Base-by-base conservation (phyloP, 306 rosid genomes). In the Gillenia trifoliata region DNA sequence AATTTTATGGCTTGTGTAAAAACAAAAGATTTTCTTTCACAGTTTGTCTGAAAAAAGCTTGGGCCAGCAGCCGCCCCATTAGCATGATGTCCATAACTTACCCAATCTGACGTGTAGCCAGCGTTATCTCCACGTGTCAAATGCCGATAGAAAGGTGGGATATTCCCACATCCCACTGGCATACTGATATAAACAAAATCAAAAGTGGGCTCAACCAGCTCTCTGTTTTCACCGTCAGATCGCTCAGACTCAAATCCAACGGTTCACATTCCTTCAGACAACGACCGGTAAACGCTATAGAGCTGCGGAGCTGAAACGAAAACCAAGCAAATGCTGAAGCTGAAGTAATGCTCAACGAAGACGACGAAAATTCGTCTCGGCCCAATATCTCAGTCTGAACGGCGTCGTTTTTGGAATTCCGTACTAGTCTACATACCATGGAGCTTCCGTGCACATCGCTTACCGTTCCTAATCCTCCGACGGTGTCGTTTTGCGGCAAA, bases 71-170 rank as follows among this genome's bases (percentile, higher is more conserved):
- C 40, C 40, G 40, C 10, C 40, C 40, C 40, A 8, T 36, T 36
- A 8, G 40, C 40, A 8, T 36, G 40, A 36, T 36, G 40, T 36
- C 40, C 40, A 8, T 11, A 36, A 36, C 40, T 8, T 36, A 36
- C 40, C 11, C 41, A 11, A 4, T 1, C 8, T 59, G 9, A 57
- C 33, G 30, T 25, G 33, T 56, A 56, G 30, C 33, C 64, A 25
- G 68, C 83, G 45, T 83, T 85, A 88, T 85, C 90, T 75, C 88
- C 85, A 83, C 79, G 70, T 74, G 92, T 79, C 83, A 40, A 1
- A 3, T 25, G 1, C 0, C 70, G 34, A 73, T 49, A 64, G 84
- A 81, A 0, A 23, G 11, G 3, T 40, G 1, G 68, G 90, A 86
- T 86, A 82, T 83, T 75, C 85, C 55, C 28, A 13, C 57, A 57